A percentile compares a stretch with the other conserved stretches of the same genome.
Conservation (phyloP, 2,329 filamentous ascomycete species). For the Curvularia sp. region DNA sequence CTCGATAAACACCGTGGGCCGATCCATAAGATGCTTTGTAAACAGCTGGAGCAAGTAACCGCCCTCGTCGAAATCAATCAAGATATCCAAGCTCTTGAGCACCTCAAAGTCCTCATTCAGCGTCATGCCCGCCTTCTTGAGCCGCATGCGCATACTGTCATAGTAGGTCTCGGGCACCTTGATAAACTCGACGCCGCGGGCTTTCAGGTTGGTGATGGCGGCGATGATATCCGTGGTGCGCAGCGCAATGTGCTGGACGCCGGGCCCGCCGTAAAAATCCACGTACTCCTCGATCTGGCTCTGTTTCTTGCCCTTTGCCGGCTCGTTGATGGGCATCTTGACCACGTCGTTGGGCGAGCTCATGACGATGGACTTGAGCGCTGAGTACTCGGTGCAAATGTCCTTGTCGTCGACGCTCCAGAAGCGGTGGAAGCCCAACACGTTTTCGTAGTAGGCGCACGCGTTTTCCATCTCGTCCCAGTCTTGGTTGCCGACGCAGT, state of each 20-base stretch:
- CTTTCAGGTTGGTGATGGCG: conserved; percentile 78
- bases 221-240: conserved; percentile 80
- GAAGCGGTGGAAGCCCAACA: conserved; percentile 93
- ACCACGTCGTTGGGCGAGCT: conserved; percentile 81
- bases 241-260: conserved; percentile 93
- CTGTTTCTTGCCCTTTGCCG: conserved; percentile 86
- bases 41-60: conserved; percentile 77
- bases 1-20: conserved; percentile 94
- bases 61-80: conserved; percentile 94
- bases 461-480: conserved; percentile 83
- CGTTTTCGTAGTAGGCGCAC: conserved; percentile 80
- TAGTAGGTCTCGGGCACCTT: conserved; percentile 89
- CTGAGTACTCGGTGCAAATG: conserved; percentile 91
- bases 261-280: conserved; percentile 85
- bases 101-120: conserved; percentile 82
- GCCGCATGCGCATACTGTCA: conserved; percentile 73
- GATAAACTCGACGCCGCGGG: conserved; percentile 93
- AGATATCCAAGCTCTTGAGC: conserved; percentile 78
- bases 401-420: conserved; percentile 95
- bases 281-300: conserved; percentile 91
- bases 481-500: conserved; percentile 96
- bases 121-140: conserved; percentile 67
- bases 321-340: conserved; percentile 99
- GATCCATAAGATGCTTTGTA: conserved; percentile 82
- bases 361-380: conserved; percentile 90